A percentile compares a stretch with the other conserved stretches of the same genome.
These are phyloP conservation scores for Talaromyces piceae DNA, from an alignment of 2,329 filamentous ascomycete genomes.

Conservation along the genomic window DNA sequence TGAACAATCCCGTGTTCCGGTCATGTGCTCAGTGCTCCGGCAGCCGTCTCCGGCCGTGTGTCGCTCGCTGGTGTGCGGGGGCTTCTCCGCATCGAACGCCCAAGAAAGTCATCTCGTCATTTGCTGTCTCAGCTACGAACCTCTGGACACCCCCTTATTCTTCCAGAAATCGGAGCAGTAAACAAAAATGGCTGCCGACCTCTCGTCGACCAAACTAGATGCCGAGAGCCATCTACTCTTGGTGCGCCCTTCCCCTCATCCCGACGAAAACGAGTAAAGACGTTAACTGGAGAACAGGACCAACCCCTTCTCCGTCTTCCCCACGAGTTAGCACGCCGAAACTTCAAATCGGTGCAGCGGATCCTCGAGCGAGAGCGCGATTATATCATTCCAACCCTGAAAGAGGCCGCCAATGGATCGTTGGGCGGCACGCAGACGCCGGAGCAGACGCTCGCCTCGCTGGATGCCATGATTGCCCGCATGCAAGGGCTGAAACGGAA, in stretches of 20 bases:
- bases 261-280: not conserved
- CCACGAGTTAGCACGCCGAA: constrained; percentile 85
- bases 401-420: constrained; percentile 53
- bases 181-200: constrained; percentile 33
- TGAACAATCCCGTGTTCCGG: no score
- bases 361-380: constrained; percentile 43
- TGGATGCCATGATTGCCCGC: constrained; percentile 77
- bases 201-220: constrained; percentile 42
- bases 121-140: not conserved
- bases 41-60: constrained; percentile 1
- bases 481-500: constrained; percentile 87
- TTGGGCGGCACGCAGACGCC: constrained; percentile 55
- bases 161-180: not conserved
- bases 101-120: not conserved
- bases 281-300: constrained; percentile 50
- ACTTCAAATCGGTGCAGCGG: constrained; percentile 68
- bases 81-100: not conserved
- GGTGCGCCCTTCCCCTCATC: constrained; percentile 23
- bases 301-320: constrained; percentile 90
- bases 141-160: not conserved
- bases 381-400: constrained; percentile 41
- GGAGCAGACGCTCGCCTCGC: constrained; percentile 65
- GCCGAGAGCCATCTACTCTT: constrained; percentile 44
- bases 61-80: constrained; percentile 7
- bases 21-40: not conserved